Evolutionary conservation across 2,329 filamentous ascomycete species (phyloP).

Genomic region (Microascus cirrosus): DNA sequence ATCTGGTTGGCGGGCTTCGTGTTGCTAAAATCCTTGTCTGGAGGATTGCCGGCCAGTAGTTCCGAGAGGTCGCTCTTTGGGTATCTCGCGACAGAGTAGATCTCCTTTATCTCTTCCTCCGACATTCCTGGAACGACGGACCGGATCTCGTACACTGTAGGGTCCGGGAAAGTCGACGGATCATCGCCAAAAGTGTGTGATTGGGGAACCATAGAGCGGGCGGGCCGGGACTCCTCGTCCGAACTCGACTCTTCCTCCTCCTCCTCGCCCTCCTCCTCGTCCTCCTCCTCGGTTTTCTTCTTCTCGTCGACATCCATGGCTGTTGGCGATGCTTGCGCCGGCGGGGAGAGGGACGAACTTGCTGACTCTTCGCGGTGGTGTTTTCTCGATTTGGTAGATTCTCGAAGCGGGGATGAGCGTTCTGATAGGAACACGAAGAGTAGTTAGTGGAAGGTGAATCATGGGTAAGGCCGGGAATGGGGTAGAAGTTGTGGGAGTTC

Average conservation of each 20-base stretch:
- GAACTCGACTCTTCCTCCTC: constrained; percentile 41
- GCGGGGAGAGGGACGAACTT: constrained; percentile 50
- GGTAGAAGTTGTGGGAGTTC: neutral
- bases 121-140: constrained; percentile 63
- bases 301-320: constrained; percentile 51
- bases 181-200: constrained; percentile 88
- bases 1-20: constrained; percentile 92
- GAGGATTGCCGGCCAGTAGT: constrained; percentile 77
- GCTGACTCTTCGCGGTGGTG: constrained; percentile 41
- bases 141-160: constrained; percentile 88
- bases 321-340: constrained; percentile 36
- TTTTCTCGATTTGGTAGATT: constrained; percentile 38
- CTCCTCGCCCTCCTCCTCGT: constrained; percentile 27
- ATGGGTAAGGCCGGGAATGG: neutral
- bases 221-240: constrained; percentile 48
- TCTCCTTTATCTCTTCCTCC: constrained; percentile 74
- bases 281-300: constrained; percentile 23
- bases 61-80: constrained; percentile 72
- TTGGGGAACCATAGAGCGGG: constrained; percentile 57
- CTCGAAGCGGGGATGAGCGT: constrained; percentile 41
- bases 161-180: constrained; percentile 81
- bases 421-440: constrained; percentile 21
- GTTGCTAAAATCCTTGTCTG: constrained; percentile 91
- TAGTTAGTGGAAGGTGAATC: neutral
- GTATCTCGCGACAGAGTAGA: constrained; percentile 79